Base-by-base conservation (phyloP, 306 rosid species). In the Vigna mungo region DNA sequence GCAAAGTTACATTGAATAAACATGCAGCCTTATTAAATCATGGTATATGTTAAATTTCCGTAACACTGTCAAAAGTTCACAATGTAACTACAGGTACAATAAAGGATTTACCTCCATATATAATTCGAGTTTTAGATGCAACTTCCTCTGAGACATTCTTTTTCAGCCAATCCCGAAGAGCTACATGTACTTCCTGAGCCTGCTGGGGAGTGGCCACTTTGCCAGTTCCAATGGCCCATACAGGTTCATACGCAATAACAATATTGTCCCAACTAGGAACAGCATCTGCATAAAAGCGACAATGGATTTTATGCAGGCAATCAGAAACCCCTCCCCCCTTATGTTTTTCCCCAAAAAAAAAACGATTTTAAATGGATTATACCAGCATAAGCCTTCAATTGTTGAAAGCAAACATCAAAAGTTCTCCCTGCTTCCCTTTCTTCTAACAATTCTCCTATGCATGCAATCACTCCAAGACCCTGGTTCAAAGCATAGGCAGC, bases 191-290 rank as follows among this genome's bases (percentile, higher is more conserved):
- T 88, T 96, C 99, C 84, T 96, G 99, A 79, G 99, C 99, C 87
- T 96, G 99, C 82, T 88, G 80, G 13, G 99, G 99, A 4, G 94
- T 74, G 47, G 99, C 99, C 74, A 96, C 99, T 85, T 96, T 96
- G 51, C 99, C 99, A 6, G 99, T 96, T 76, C 99, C 99, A 84
- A 96, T 96, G 77, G 99, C 99, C 99, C 99, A 96, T 27, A 96
- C 98, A 58, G 99, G 99, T 88, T 96, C 99, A 80, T 96, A 96
- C 9, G 99, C 99, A 76, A 96, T 86, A 69, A 96, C 99, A 54
- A 92, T 75, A 75, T 88, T 85, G 62, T 92, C 99, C 99, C 99
- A 96, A 84, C 96, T 87, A 47, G 96, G 94, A 76, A 96, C 92
- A 4, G 93, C 88, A 80, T 96, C 99, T 96, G 94, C 77, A 79